Evolutionary conservation across 257 asterid genomes (phyloP), one percentile per base, ranked within the genome.

Genomic region (Solanum appendiculatum): DNA sequence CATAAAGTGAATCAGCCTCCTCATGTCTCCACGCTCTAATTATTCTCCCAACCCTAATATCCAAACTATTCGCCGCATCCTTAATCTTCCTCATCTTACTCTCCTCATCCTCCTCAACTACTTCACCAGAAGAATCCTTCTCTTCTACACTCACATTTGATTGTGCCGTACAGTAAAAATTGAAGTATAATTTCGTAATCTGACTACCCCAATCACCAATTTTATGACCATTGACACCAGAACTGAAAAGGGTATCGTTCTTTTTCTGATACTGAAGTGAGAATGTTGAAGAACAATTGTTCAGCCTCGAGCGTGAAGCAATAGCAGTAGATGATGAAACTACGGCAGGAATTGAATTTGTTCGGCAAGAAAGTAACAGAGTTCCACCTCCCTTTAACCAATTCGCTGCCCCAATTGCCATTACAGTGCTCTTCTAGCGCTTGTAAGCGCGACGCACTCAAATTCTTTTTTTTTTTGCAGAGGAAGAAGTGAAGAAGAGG

Each of bases 1-100:
- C 99, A 88, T 93, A 96, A 40, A 96, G 96, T 8, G 99, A 94
- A 92, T 96, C 98, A 25, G 99, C 99, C 90, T 96, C 99, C 77
- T 92, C 98, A 44, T 96, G 99, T 87, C 95, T 91, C 98, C 98
- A 96, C 2, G 94, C 98, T 87, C 90, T 93, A 68, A 91, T 69
- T 85, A 96, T 92, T 88, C 88, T 90, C 46, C 99, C 99, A 31
- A 94, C 98, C 90, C 98, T 91, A 14, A 96, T 84, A 78, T 96
- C 99, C 94, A 96, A 91, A 20, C 91, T 93, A 44, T 95, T 96
- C 46, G 95, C 98, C 27, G 93, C 92, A 34, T 92, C 96, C 89
- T 85, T 93, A 33, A 95, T 70, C 72, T 89, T 90, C 34, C 48
- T 25, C 84, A 80, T 27, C 27, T 87, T 88, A 44, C 44, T 86